Conservation (phyloP, 805 yeast species). For the Henningerozyma blattae region DNA sequence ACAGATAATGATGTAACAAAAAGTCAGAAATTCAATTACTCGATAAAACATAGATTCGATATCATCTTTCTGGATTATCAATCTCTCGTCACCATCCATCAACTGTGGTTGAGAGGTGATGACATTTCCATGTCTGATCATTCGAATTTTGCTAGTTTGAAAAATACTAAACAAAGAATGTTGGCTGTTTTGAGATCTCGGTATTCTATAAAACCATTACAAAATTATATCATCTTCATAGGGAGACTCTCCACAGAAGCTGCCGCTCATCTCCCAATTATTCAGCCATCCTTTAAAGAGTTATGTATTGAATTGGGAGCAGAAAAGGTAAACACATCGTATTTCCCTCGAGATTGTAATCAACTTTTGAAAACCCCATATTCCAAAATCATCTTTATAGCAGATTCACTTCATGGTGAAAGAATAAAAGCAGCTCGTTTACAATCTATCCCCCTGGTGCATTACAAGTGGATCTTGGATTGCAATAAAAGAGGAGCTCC, state of each 20-base stretch:
- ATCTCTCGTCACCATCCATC: constrained; percentile 14
- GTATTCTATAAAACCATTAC: constrained; percentile 12
- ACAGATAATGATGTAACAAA: too few species aligned
- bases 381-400: constrained; percentile 13
- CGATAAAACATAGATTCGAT: constrained; percentile 18
- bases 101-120: constrained; percentile 23
- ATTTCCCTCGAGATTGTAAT: constrained; percentile 9
- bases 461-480: constrained; percentile 33
- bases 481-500: constrained; percentile 30
- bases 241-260: constrained; percentile 13
- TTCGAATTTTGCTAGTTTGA: constrained; percentile 2
- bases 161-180: constrained; percentile 3
- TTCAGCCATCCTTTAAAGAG: constrained; percentile 6
- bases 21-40: constrained; percentile 20
- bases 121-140: constrained; percentile 9
- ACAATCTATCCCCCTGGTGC: constrained; percentile 30
- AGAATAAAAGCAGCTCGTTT: constrained; percentile 27
- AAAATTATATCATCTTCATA: constrained; percentile 17
- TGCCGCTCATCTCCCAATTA: constrained; percentile 1
- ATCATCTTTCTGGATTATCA: constrained; percentile 13
- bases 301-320: constrained; percentile 9
- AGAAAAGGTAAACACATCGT: constrained; percentile 8
- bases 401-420: constrained; percentile 17
- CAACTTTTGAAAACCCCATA: constrained; percentile 2
- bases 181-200: constrained; percentile 8